These are phyloP conservation scores for Rhodotorula mucilaginosa DNA, from an alignment of 1,284 basidiomycete species.

Conservation along the genomic window DNA sequence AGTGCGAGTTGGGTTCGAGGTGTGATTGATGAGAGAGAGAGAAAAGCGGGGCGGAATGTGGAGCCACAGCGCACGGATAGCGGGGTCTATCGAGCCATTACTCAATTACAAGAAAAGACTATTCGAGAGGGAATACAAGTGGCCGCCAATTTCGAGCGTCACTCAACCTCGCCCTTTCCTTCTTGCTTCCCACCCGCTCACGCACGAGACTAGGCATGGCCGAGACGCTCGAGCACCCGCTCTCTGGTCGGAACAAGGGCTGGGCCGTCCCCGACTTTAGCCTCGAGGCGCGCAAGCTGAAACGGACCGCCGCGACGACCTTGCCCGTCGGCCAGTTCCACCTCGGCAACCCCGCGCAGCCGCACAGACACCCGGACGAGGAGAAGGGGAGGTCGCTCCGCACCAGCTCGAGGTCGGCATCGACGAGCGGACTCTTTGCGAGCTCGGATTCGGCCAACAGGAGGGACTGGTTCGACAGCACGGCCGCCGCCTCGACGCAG, in stretches of 20 bases:
- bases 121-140: neutral
- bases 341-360: neutral
- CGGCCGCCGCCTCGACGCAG: too few relatives aligned
- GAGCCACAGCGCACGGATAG: neutral
- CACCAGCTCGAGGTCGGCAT: neutral
- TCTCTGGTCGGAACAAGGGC: conserved; percentile 2
- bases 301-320: neutral
- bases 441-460: neutral
- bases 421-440: conserved; percentile 2
- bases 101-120: neutral
- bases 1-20: neutral
- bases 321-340: neutral
- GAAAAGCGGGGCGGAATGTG: neutral
- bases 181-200: neutral
- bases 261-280: conserved; percentile 8
- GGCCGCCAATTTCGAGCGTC: neutral
- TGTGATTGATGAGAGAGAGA: neutral
- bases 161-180: neutral
- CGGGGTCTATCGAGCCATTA: neutral
- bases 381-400: conserved; percentile 28
- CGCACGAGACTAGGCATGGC: neutral
- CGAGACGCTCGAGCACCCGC: neutral
- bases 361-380: conserved; percentile 27
- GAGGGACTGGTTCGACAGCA: neutral
- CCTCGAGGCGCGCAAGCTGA: conserved; percentile 6